Evolutionary conservation across 176 grass and related monocot species (phyloP).

Genomic region (Oryza meridionalis): DNA sequence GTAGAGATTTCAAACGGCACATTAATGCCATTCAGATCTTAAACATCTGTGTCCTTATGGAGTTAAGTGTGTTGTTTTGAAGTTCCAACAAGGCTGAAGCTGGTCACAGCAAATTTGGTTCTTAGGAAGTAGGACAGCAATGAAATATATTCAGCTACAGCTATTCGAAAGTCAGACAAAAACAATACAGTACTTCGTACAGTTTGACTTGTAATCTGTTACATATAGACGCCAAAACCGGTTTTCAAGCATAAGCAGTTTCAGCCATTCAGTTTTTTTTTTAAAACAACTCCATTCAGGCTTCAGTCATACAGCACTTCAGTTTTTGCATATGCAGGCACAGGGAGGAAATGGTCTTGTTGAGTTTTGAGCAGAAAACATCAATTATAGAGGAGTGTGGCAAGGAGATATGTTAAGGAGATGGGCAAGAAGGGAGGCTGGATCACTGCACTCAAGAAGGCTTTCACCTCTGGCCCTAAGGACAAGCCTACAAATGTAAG

Average conservation of each 20-base stretch:
- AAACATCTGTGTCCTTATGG: neutral
- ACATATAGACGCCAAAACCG: neutral
- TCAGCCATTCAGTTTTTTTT: no score
- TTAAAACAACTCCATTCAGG: neutral
- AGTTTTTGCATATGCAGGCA: neutral
- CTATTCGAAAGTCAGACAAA: neutral
- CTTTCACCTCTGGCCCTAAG: slow-evolving; percentile 69
- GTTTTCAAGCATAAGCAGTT: neutral
- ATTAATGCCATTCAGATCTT: neutral
- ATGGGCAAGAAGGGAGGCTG: slow-evolving; percentile 98
- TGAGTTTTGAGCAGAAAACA: neutral
- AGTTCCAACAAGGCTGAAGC: neutral
- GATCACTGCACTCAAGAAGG: slow-evolving; percentile 82
- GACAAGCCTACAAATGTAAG: slow-evolving; percentile 74
- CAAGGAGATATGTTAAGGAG: slow-evolving; percentile 63
- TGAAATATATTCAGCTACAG: neutral
- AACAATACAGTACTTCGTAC: neutral
- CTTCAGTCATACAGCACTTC: neutral
- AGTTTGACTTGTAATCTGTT: neutral
- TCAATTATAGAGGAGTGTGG: slow-evolving; percentile 20
- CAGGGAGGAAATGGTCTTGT: neutral
- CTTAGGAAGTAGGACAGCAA: neutral
- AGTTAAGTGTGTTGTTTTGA: neutral
- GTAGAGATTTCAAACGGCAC: neutral
- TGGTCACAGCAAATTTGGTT: neutral